phyloP scores from a whole-genome alignment of 2,329 filamentous ascomycete genomes.

The Arachnopeziza araneosa region DNA sequence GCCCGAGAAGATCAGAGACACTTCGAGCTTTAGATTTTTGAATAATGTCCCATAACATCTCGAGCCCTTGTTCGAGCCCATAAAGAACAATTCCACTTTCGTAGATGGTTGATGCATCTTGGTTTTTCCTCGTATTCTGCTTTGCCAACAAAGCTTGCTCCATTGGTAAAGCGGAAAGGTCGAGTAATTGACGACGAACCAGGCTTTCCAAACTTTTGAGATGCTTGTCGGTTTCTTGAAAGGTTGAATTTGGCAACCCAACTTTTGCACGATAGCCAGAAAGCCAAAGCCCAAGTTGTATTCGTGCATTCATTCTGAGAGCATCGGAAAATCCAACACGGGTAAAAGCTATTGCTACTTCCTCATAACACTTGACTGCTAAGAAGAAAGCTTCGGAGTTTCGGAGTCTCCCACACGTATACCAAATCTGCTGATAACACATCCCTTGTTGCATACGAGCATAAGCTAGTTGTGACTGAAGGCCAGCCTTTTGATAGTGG shows the following conservation, averaged over 20 bases:
- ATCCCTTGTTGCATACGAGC: background rate
- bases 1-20: background rate
- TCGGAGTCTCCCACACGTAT: background rate
- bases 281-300: background rate
- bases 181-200: background rate
- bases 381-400: background rate
- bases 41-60: background rate
- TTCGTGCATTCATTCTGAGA: background rate
- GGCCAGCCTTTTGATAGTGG: background rate
- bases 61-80: background rate
- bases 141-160: background rate
- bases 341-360: background rate
- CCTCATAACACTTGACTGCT: background rate
- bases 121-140: background rate
- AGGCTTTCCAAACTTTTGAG: background rate
- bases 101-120: background rate
- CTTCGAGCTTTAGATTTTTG: slow-evolving; percentile 1
- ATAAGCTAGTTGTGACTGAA: background rate
- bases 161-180: background rate
- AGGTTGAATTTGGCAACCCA: background rate
- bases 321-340: background rate
- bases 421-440: background rate
- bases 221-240: background rate
- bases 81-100: background rate
- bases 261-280: background rate